phyloP scores from a whole-genome alignment of 352 stramenopile genomes.

The Globisporangium carolinianum region DNA sequence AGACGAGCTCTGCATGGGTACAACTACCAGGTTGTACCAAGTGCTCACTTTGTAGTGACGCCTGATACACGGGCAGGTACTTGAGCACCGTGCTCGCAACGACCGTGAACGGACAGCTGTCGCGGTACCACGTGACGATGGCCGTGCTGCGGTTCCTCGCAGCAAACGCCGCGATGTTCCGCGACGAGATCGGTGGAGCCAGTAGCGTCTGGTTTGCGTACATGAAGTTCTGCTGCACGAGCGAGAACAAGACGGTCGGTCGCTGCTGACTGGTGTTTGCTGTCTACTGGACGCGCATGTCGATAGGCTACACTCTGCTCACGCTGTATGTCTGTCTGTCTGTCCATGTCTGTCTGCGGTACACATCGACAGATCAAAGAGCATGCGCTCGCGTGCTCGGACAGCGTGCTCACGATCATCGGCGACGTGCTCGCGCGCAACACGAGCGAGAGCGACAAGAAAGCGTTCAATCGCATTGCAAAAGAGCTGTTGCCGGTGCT shows the following conservation, averaged over 20 bases:
- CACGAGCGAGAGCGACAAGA: slow-evolving; percentile 50
- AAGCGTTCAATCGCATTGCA: slow-evolving; percentile 59
- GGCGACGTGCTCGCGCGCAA: slow-evolving; percentile 28
- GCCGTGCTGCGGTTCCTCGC: slow-evolving; percentile 46
- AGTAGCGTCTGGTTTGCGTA: slow-evolving; percentile 54
- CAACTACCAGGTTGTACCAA: background rate
- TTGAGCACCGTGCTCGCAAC: slow-evolving; percentile 53
- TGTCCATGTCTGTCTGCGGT: background rate
- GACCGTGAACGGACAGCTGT: slow-evolving; percentile 49
- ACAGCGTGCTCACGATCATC: slow-evolving; percentile 35
- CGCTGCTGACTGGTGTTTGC: background rate
- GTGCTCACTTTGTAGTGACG: slow-evolving; percentile 1
- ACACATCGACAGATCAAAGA: slow-evolving; percentile 55
- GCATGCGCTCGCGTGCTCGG: slow-evolving; percentile 39
- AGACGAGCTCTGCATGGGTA: no score
- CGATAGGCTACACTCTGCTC: no score
- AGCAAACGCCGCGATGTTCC: slow-evolving; percentile 33
- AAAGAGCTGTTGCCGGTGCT: slow-evolving; percentile 64
- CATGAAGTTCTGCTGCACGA: slow-evolving; percentile 61
- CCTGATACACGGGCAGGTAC: slow-evolving; percentile 29
- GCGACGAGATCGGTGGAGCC: slow-evolving; percentile 46
- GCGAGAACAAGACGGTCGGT: slow-evolving; percentile 67
- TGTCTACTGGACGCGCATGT: no score
- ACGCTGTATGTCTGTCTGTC: background rate
- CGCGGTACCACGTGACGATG: slow-evolving; percentile 63